Evolutionary conservation across 305 asterid species (phyloP).

Genomic region (Stenogyne calaminthoides): DNA sequence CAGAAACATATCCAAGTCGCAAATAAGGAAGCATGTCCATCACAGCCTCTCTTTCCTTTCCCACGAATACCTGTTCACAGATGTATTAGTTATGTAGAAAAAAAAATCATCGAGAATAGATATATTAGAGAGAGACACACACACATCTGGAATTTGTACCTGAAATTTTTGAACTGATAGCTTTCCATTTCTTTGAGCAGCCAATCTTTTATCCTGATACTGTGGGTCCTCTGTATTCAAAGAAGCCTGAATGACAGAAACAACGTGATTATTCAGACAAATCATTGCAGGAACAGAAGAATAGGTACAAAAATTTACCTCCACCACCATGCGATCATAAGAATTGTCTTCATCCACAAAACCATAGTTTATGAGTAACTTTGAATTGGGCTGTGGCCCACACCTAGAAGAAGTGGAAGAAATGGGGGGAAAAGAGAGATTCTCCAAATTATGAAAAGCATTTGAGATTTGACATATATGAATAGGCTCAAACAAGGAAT

Average conservation of each 20-base stretch:
- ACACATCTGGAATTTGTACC: slow-evolving; percentile 38
- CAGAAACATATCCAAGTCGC: slow-evolving; percentile 91
- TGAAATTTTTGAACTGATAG: slow-evolving; percentile 79
- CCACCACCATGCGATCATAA: slow-evolving; percentile 78
- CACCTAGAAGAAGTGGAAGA: slow-evolving; percentile 52
- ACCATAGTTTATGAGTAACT: slow-evolving; percentile 90
- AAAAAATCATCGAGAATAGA: slow-evolving; percentile 3
- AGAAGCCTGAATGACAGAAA: slow-evolving; percentile 64
- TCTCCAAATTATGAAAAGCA: slow-evolving; percentile 29
- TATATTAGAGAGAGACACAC: neutral
- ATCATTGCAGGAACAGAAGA: slow-evolving; percentile 29
- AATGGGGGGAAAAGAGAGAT: slow-evolving; percentile 20
- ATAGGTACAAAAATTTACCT: slow-evolving; percentile 48
- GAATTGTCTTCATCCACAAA: slow-evolving; percentile 95
- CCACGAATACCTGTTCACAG: slow-evolving; percentile 62
- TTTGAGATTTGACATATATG: neutral
- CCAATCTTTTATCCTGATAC: slow-evolving; percentile 94
- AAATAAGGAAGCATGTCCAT: slow-evolving; percentile 95
- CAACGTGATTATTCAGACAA: slow-evolving; percentile 28
- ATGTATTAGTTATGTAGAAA: slow-evolving; percentile 26
- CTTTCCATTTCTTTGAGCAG: slow-evolving; percentile 97
- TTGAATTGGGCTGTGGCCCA: slow-evolving; percentile 98
- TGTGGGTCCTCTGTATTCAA: slow-evolving; percentile 96
- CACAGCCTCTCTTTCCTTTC: slow-evolving; percentile 92
- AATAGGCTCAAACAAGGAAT: slow-evolving; percentile 19